These are phyloP conservation scores for Nitzschia putrida DNA, from an alignment of 108 stramenopile species.

Conservation along the genomic window DNA sequence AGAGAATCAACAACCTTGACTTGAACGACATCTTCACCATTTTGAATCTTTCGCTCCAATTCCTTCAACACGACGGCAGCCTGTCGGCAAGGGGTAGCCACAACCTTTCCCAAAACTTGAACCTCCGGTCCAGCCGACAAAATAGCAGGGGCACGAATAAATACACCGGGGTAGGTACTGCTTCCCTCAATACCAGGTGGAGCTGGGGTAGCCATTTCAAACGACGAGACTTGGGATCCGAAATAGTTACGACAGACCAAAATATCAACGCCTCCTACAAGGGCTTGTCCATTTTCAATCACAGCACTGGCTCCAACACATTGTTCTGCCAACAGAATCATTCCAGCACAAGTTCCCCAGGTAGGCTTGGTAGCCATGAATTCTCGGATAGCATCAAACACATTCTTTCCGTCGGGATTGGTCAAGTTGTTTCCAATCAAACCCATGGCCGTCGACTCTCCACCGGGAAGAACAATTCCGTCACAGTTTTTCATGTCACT, in stretches of 20 bases:
- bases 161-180: constrained; percentile 86
- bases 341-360: constrained; percentile 99
- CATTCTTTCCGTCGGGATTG: constrained; percentile 33
- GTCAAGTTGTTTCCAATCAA: constrained; percentile 69
- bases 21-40: constrained; percentile 74
- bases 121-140: constrained; percentile 74
- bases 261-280: constrained; percentile 95
- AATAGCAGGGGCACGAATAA: constrained; percentile 98
- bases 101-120: constrained; percentile 83
- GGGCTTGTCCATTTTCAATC: constrained; percentile 90
- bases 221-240: constrained; percentile 92
- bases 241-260: constrained; percentile 97
- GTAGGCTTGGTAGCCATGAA: constrained; percentile 82
- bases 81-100: constrained; percentile 85
- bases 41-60: constrained; percentile 72
- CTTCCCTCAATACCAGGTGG: constrained; percentile 41
- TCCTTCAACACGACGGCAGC: constrained; percentile 83
- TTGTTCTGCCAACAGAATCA: constrained; percentile 94
- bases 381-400: constrained; percentile 75
- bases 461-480: constrained; percentile 95
- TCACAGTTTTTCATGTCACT: constrained; percentile 79
- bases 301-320: constrained; percentile 88
- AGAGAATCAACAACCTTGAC: constrained; percentile 80
- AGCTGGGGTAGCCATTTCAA: constrained; percentile 86
- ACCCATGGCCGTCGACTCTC: constrained; percentile 98